A percentile compares a stretch with the other conserved stretches of the same genome.
Conservation (phyloP, 2,329 filamentous ascomycete genomes). For the Sclerotinia sclerotiorum region DNA sequence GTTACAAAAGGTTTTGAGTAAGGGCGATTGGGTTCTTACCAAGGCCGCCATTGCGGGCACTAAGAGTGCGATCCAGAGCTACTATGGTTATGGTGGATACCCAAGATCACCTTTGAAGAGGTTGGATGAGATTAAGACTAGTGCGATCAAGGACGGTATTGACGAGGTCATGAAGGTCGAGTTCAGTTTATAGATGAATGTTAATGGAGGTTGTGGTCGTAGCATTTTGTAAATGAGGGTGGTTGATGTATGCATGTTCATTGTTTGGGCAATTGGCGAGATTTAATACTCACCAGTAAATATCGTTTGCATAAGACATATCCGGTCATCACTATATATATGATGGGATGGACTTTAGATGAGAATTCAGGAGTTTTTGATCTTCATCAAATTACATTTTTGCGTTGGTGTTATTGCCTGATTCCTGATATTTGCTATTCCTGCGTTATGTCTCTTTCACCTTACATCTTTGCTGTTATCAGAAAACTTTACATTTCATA, state of each 20-base stretch:
- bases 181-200: constrained; percentile 42
- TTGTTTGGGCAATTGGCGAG: not conserved
- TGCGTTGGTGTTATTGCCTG: not conserved
- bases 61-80: constrained; percentile 76
- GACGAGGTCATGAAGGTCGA: constrained; percentile 67
- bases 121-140: constrained; percentile 56
- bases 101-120: constrained; percentile 72
- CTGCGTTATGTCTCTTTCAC: not conserved
- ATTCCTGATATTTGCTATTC: not conserved
- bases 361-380: not conserved
- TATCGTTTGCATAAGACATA: constrained; percentile 8
- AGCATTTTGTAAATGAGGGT: not conserved
- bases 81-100: constrained; percentile 78
- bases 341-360: constrained; percentile 1
- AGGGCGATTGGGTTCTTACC: constrained; percentile 79
- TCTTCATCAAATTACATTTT: not conserved
- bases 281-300: not conserved
- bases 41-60: constrained; percentile 84
- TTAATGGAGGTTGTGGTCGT: not conserved
- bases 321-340: not conserved
- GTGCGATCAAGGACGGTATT: constrained; percentile 55
- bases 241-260: not conserved
- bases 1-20: constrained; percentile 74
- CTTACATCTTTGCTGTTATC: not conserved
- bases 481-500: not conserved